Evolutionary conservation across 805 yeast genomes (phyloP), one percentile per base, ranked within the genome.

Genomic region (Priceomyces medius): DNA sequence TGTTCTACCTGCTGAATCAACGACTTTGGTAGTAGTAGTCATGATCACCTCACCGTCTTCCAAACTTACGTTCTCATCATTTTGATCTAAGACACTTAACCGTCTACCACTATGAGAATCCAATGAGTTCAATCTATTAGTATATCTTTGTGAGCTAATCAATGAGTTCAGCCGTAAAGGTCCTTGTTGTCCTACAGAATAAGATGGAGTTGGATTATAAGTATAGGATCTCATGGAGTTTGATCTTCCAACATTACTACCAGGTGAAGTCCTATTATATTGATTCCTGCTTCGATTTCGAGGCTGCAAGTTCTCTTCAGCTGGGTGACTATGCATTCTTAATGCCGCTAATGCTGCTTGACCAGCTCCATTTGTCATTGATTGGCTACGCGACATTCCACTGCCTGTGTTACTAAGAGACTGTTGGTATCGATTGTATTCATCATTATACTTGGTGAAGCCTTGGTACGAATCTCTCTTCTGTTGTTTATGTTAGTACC

Each of bases 341-440:
- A 68, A 49, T 1, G 74, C 74, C 1, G 73, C 73, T 36, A 56
- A 45, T 0, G 74, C 75, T 5, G 74, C 74, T 43, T 54, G 63
- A 14, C 73, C 72, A 18, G 74, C 74, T 18, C 58, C 54, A 38
- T 56, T 55, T 18, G 55, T 46, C 17, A 61, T 50, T 20, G 66
- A 60, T 31, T 53, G 58, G 9, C 53, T 46, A 24, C 66, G 37
- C 1, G 43, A 20, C 9, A 47, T 47, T 13, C 50, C 55, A 9
- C 31, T 33, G 2, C 61, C 63, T n/a, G 54, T 44, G 1, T 58
- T 63, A 3, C 50, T 50, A 17, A 54, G 47, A 33, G 46, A 33
- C 12, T 36, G 36, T 18, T 39, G 37, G 45, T 53, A 55, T 6
- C 53, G 40, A 35, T 54, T 48, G 35, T 58, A 39, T 40, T 63